Percentiles rank a stretch among this genome's conserved stretches.
phyloP scores from a whole-genome alignment of 2,329 filamentous ascomycete genomes.

The Byssothecium circinans region DNA sequence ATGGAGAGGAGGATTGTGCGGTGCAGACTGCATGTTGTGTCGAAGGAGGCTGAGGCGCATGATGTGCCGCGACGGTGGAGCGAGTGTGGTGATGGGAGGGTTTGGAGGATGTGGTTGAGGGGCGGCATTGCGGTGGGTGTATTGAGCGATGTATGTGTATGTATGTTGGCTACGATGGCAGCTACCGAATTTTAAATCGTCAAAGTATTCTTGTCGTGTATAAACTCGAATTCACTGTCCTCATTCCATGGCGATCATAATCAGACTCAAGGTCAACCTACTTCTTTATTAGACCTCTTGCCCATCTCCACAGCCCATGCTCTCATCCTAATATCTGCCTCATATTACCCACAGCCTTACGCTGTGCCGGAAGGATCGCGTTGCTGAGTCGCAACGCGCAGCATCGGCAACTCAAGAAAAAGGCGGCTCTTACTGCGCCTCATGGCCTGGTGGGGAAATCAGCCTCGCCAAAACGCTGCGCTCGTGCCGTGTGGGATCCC shows the following conservation, averaged over 20 bases:
- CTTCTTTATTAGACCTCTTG: too few relatives aligned
- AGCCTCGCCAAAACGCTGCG: not conserved
- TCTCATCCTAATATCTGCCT: not conserved
- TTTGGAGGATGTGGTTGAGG: not conserved
- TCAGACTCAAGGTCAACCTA: not conserved
- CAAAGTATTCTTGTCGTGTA: too few relatives aligned
- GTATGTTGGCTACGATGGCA: too few relatives aligned
- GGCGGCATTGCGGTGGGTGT: not conserved
- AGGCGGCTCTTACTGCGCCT: not conserved
- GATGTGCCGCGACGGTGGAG: conserved; percentile 7
- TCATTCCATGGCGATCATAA: not conserved
- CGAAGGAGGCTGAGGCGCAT: conserved; percentile 17
- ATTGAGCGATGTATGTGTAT: too few relatives aligned
- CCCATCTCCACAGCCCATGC: not conserved
- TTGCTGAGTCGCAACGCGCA: not conserved
- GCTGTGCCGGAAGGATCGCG: not conserved
- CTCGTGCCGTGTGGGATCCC: not conserved
- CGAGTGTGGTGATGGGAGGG: not conserved
- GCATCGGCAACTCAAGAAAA: not conserved
- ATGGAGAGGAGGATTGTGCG: conserved; percentile 25
- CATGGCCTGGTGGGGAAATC: not conserved
- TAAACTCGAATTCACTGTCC: too few relatives aligned
- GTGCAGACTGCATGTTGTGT: conserved; percentile 18
- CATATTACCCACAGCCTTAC: not conserved
- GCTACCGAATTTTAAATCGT: too few relatives aligned